Base-by-base conservation (phyloP, 2,329 filamentous ascomycete species). In the Apiospora marii region DNA sequence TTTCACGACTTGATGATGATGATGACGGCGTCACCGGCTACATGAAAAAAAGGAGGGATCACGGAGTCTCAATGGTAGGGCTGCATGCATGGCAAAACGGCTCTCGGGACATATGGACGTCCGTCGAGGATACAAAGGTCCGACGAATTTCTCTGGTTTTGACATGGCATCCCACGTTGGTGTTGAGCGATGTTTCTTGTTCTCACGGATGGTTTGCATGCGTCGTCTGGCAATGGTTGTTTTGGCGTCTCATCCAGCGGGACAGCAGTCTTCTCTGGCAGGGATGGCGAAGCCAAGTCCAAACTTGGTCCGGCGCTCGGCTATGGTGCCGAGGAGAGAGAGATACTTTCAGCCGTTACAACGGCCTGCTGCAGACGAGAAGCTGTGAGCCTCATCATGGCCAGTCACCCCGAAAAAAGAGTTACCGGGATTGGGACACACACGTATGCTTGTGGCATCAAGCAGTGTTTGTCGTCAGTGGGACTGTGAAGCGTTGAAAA, bases 1-100 rank as follows among this genome's bases (percentile, higher is more conserved):
- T 5, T 41, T 64, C 58, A 64, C 58, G 58, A 64, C 58, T 64
- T 64, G 58, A 64, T 64, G 58, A 64, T 64, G 58, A 64, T 64
- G 58, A 64, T 64, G 14, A 30, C 34, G 58, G 58, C 58, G 58
- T 64, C 58, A 64, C 58, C 34, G 58, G 58, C 58, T 64, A 64
- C 58, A 64, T 64, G 58, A 22, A 64, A 64, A 64, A 64, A 64
- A n/a, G 34, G 58, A 64, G 58, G 58, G 58, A 41, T 64, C 58
- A 41, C 58, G 58, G 58, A 64, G 58, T 64, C 41, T 64, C 58
- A 64, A n/a, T 34, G 58, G 58, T 64, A 64, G 58, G 58, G 58
- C n/a, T 64, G 58, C 49, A 51, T 64, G 58, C 58, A 64, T 41
- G 41, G 58, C 34, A 64, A 64, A 64, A 64, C 34, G 34, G 58